Conservation (phyloP, 2,329 filamentous ascomycete genomes). For the Penicillium fuscoglaucum region DNA sequence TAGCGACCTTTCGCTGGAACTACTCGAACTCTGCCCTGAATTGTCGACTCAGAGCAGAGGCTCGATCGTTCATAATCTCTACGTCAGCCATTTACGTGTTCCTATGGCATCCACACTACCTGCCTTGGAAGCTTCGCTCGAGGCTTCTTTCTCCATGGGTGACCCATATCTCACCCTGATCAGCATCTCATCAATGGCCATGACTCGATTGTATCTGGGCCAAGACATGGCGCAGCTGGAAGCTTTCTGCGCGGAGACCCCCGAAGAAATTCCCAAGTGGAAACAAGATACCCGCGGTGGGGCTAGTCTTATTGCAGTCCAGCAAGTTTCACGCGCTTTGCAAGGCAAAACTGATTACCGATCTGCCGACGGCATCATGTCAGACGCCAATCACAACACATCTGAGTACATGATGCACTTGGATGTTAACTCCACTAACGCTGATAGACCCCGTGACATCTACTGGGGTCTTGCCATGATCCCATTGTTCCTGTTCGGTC, state of each 20-base stretch:
- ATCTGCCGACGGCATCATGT: conserved; percentile 52
- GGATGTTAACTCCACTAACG: conserved; percentile 48
- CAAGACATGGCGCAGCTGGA: conserved; percentile 61
- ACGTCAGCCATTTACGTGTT: conserved; percentile 60
- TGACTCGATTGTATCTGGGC: conserved; percentile 57
- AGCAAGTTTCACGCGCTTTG: conserved; percentile 59
- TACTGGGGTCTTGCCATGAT: conserved; percentile 54
- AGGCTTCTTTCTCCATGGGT: conserved; percentile 57
- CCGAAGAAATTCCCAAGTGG: conserved; percentile 61
- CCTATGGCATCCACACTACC: conserved; percentile 55
- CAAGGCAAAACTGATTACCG: conserved; percentile 60
- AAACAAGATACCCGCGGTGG: conserved; percentile 59
- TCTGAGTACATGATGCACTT: conserved; percentile 51
- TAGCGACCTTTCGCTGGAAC: conserved; percentile 53
- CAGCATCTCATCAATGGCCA: conserved; percentile 60
- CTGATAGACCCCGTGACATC: conserved; percentile 55
- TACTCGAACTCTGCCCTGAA: conserved; percentile 55
- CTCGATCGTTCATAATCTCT: conserved; percentile 58
- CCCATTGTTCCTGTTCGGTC: conserved; percentile 49
- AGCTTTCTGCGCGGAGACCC: conserved; percentile 56
- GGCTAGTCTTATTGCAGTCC: conserved; percentile 54
- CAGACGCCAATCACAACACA: conserved; percentile 56
- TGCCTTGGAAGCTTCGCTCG: conserved; percentile 55
- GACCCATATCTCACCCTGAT: conserved; percentile 60
- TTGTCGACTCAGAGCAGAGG: conserved; percentile 58